Base-by-base conservation (phyloP, 164 flowering plant species). In the Stephania japonica region DNA sequence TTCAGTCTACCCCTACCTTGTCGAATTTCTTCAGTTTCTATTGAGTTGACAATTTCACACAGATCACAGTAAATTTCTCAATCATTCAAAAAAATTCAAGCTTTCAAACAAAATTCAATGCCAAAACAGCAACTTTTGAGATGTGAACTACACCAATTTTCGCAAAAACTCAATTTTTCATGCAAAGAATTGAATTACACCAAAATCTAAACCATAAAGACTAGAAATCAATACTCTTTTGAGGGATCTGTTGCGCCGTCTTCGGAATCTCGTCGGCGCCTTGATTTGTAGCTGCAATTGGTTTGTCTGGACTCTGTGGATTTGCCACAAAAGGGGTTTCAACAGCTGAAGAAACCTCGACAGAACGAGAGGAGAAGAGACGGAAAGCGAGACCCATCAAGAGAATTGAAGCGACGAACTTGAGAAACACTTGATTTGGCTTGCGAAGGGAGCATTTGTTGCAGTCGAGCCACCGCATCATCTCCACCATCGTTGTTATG, bases 371-470 rank as follows among this genome's bases (percentile, higher is more conserved):
- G 74, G 81, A 72, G 49, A 87, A 76, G 69, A 93, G 82, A 42
- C 91, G 87, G 74, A 89, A 86, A 25, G 89, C 86, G 42, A 93
- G 81, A 72, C 90, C 92, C 68, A 87, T 23, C 12, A 90, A 73
- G 19, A 90, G 77, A 68, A 87, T 75, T 0, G 83, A 84, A 66
- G 85, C 77, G 0, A 72, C 80, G 38, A 90, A 70, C 78, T 93
- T 93, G n/a, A 89, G 77, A 68, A 84, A 53, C 14, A 81, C 49
- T 42, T 83, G 84, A 23, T 81, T 79, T 75, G 79, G 87, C 38
- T 86, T 85, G 71, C 80, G 76, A 53, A 78, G 71, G 4, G 78
- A 53, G 26, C 71, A 74, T 78, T 77, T 78, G 69, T 76, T 80
- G 79, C 76, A 74, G 6, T 85, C 83, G 26, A 74, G 63, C 71